phyloP scores from a whole-genome alignment of 768 basidiomycete species.

The Hygrophoropsis aurantiaca region DNA sequence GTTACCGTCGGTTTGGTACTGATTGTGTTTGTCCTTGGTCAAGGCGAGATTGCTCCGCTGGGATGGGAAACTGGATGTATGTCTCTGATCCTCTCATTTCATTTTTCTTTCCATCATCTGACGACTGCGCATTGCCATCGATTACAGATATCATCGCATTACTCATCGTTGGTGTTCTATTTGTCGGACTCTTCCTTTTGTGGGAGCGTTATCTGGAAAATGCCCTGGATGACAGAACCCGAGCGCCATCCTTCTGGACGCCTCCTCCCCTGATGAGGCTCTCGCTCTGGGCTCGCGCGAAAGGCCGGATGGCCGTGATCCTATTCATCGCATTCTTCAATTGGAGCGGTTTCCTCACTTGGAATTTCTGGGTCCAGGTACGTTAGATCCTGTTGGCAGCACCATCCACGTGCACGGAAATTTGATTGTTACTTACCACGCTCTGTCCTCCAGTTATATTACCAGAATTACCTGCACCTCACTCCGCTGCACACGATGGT shows the following conservation, averaged over 20 bases:
- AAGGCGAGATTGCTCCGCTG: conserved; percentile 56
- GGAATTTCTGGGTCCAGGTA: conserved; percentile 52
- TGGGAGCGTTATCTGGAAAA: conserved; percentile 69
- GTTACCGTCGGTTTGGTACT: conserved; percentile 66
- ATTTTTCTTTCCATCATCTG: conserved; percentile 18
- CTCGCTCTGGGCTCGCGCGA: conserved; percentile 61
- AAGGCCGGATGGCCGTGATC: conserved; percentile 61
- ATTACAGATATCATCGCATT: conserved; percentile 69
- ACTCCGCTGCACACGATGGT: conserved; percentile 61
- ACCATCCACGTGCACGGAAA: conserved; percentile 26
- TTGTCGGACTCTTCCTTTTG: conserved; percentile 54
- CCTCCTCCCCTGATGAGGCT: conserved; percentile 69
- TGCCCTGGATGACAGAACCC: conserved; percentile 11
- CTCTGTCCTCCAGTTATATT: conserved; percentile 53
- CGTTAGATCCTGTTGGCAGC: neutral
- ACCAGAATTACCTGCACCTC: conserved; percentile 60
- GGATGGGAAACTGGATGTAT: conserved; percentile 62
- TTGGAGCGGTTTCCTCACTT: conserved; percentile 58
- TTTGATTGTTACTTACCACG: neutral
- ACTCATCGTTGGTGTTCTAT: conserved; percentile 57
- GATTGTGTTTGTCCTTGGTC: conserved; percentile 71
- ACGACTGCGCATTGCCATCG: neutral
- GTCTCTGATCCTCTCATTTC: conserved; percentile 12
- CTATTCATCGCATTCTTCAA: conserved; percentile 63
- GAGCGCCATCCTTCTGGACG: conserved; percentile 25